These are phyloP conservation scores for Neurospora sp. DNA, from an alignment of 2,329 filamentous ascomycete genomes.

Conservation along the genomic window DNA sequence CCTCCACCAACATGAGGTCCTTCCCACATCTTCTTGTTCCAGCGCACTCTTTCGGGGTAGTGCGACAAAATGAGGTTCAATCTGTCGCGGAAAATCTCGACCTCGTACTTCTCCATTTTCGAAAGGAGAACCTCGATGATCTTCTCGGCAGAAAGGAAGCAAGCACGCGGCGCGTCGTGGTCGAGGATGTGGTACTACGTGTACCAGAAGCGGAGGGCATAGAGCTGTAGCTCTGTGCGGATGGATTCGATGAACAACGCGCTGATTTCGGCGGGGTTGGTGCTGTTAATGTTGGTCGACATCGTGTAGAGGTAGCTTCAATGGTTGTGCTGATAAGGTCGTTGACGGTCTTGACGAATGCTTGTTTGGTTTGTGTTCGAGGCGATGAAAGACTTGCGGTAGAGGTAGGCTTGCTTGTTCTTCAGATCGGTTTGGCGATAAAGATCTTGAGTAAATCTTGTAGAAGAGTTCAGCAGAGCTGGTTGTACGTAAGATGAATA, in stretches of 20 bases:
- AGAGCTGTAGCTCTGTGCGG: too few relatives aligned
- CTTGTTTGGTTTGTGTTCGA: too few relatives aligned
- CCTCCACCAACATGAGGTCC: neutral
- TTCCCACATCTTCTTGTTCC: neutral
- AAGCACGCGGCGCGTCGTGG: too few relatives aligned
- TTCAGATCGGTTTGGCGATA: neutral
- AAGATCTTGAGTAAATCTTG: neutral
- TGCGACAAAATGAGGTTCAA: too few relatives aligned
- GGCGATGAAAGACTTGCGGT: too few relatives aligned
- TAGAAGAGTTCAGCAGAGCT: neutral
- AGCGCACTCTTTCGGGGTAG: neutral
- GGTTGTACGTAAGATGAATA: neutral
- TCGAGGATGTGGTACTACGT: neutral
- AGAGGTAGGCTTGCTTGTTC: neutral
- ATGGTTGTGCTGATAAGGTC: too few relatives aligned
- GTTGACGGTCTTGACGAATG: too few relatives aligned
- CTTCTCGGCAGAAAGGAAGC: too few relatives aligned
- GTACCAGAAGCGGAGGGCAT: too few relatives aligned
- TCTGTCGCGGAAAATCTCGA: too few relatives aligned
- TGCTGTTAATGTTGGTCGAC: neutral
- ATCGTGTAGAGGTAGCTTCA: too few relatives aligned
- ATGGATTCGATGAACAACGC: neutral
- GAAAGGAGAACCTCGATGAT: neutral
- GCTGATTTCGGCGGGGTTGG: neutral
- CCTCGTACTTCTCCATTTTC: neutral